Evolutionary conservation across 2,329 filamentous ascomycete species (phyloP).

Genomic region (Colletotrichum scovillei): DNA sequence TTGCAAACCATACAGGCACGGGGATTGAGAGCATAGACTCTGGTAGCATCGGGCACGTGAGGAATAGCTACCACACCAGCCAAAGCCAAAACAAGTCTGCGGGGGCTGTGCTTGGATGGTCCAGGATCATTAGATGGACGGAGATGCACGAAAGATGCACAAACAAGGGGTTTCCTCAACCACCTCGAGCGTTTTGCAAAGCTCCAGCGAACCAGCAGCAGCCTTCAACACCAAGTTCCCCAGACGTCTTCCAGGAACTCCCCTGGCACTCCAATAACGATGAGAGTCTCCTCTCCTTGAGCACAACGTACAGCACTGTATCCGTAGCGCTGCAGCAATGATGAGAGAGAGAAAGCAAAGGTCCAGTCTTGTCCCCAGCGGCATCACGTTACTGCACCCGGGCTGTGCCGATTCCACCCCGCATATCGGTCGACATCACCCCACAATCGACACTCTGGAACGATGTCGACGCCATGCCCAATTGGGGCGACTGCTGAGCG

Average conservation of each 20-base stretch:
- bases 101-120: conserved; percentile 13
- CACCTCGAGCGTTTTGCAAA: background rate
- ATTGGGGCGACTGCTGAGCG: conserved; percentile 26
- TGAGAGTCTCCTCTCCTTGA: background rate
- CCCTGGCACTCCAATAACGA: background rate
- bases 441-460: conserved; percentile 34
- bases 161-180: conserved; percentile 13
- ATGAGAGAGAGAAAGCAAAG: background rate
- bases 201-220: background rate
- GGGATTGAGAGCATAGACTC: background rate
- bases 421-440: conserved; percentile 35
- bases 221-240: too few relatives aligned
- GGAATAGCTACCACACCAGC: background rate
- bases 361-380: background rate
- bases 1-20: background rate
- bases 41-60: background rate
- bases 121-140: conserved; percentile 10
- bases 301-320: background rate
- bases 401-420: conserved; percentile 34
- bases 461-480: conserved; percentile 32
- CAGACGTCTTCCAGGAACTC: background rate
- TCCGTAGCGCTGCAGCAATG: background rate
- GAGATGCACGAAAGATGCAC: conserved; percentile 17
- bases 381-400: conserved; percentile 31
- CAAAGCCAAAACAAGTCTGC: conserved; percentile 4